These are phyloP conservation scores for Eucalyptus coolabah DNA, from an alignment of 345 rosid genomes.

Conservation along the genomic window DNA sequence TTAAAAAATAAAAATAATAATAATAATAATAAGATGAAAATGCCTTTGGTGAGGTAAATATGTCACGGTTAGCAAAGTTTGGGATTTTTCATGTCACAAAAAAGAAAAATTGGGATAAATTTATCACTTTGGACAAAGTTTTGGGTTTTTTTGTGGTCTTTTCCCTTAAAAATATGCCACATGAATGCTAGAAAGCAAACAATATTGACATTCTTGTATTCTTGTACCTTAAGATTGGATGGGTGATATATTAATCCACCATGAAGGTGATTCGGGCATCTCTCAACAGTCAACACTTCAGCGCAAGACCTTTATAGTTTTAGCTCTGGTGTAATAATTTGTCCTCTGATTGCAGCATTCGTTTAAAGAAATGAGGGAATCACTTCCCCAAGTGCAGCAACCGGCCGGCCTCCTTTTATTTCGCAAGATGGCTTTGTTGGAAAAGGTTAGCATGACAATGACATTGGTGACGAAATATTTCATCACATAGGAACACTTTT, in stretches of 20 bases:
- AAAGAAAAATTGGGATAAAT: no score
- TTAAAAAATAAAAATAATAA: no score
- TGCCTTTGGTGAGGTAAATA: no score
- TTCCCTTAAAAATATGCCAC: no score
- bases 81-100: no score
- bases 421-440: neutral
- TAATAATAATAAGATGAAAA: no score
- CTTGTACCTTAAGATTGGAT: neutral
- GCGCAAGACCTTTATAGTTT: neutral
- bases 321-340: neutral
- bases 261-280: neutral
- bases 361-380: neutral
- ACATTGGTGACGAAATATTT: neutral
- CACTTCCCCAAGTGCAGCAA: neutral
- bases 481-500: neutral
- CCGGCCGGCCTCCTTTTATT: neutral
- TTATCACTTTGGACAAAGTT: no score
- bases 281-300: neutral
- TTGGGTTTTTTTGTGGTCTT: rapidly evolving
- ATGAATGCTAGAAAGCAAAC: no score
- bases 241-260: neutral
- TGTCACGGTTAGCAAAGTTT: no score
- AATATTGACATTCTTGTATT: no score
- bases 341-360: neutral
- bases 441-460: neutral